These are phyloP conservation scores for Ordospora pajunii DNA, from an alignment of 371 early-diverging fungal genomes.

Conservation along the genomic window DNA sequence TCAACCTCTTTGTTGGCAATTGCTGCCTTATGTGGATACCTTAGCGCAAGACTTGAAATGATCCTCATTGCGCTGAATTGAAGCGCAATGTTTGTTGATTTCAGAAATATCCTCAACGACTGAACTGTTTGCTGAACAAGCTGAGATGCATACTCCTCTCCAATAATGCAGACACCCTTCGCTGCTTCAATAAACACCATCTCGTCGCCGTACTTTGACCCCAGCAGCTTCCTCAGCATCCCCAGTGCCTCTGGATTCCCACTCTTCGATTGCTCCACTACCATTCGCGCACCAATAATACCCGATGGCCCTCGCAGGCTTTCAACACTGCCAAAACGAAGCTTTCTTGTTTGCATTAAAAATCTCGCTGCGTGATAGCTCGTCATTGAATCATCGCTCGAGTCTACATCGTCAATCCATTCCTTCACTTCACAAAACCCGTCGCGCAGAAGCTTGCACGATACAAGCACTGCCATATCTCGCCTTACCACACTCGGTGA, in stretches of 20 bases:
- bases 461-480: conserved; percentile 42
- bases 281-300: conserved; percentile 9
- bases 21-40: conserved; percentile 50
- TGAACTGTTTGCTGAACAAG: conserved; percentile 41
- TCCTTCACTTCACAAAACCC: conserved; percentile 37
- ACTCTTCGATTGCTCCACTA: background rate
- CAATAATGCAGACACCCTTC: conserved; percentile 12
- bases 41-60: conserved; percentile 31
- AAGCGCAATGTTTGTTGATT: conserved; percentile 19
- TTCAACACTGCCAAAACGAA: conserved; percentile 11
- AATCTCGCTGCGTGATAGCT: conserved; percentile 38
- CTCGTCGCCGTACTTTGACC: conserved; percentile 10
- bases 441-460: conserved; percentile 6
- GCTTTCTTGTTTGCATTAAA: conserved; percentile 15
- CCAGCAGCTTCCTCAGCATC: conserved; percentile 15
- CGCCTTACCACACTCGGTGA: conserved; percentile 19
- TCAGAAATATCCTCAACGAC: conserved; percentile 42
- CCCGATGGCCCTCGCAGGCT: conserved; percentile 10
- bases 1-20: conserved; percentile 54
- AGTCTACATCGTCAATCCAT: conserved; percentile 29
- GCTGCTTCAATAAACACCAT: conserved; percentile 43
- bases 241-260: background rate
- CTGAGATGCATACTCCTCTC: conserved; percentile 25
- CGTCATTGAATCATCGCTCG: conserved; percentile 31
- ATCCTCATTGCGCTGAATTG: conserved; percentile 53